Evolutionary conservation across 768 basidiomycete species (phyloP), one percentile per base, ranked within the genome.

Genomic region (Leccinum subgranulosum): DNA sequence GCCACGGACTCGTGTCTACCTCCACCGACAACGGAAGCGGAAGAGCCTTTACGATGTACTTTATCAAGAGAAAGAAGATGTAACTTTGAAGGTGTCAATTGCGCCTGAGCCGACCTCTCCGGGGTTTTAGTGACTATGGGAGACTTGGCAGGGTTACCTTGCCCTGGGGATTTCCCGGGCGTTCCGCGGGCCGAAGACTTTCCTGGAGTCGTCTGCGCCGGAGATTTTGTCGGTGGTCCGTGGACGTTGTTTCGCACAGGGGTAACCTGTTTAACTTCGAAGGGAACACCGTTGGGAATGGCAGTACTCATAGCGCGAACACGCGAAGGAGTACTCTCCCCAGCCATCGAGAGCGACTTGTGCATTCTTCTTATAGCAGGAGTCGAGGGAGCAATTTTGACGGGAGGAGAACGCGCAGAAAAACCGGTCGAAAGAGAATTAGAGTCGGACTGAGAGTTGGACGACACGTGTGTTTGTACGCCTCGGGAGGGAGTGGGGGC

Each of bases 341-440:
- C 59, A 17, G 50, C 53, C 43, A 60, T 71, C 15, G 75, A 74
- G 6, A 70, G 62, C 3, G 69, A 64, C 14, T 71, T 55, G 31
- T 58, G 59, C 60, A 53, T 68, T 34, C 7, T 34, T 59, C 41
- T 69, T 60, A 57, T 75, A 68, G 51, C 63, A 19, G 79, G 77
- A 60, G 71, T 76, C 2, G 79, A 77, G 9, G 76, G 74, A 4
- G 77, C 75, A 15, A 78, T 60, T 55, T 71, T 76, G 21, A 76
- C 74, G 11, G 76, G 66, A 25, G 75, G 76, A 11, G 76, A 74
- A 39, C 61, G 41, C 28, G 23, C 36, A 2, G 60, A 46, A 25
- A 56, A 45, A 45, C 64, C 57, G 6, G 69, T 71, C 2, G 70
- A 71, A 21, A 60, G 51, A 3, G 63, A 67, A 61, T 63, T 72